Base-by-base conservation (phyloP, 805 yeast species). In the Cyberlindnera galapagoensis region DNA sequence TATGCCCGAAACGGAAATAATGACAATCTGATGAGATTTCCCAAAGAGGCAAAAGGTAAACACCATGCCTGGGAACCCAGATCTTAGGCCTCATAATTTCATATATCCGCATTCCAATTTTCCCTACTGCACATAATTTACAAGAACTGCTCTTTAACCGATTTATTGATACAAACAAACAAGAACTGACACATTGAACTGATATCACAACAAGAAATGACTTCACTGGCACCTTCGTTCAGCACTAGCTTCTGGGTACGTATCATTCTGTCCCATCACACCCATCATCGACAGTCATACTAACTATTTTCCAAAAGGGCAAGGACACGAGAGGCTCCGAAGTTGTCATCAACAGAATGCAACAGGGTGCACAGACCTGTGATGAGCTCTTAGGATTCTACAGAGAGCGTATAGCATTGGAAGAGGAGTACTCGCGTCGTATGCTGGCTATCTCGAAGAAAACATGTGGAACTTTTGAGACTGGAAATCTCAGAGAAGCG, bases 401-500 rank as follows among this genome's bases (percentile, higher is more conserved):
- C 54, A 69, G 62, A 37, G 82, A 76, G 35, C 59, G 79, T 23
- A 59, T 71, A 1, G 61, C 71, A 11, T 69, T 86, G 24, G 95
- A 85, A 47, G 80, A 76, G 39, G 95, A 86, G 17, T 83, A 82
- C 48, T 59, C 77, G 23, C 68, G 71, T 34, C 67, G 65, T 37
- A 53, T 86, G 43, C 60, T 59, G 26, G 62, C 67, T 11, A 57
- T 85, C 15, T 59, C 82, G 14, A 56, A 60, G 30, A 68, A 65
- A 43, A 46, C 60, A 1, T 54, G 75, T 4, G 88, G 87, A 1
- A 50, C 70, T 3, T 63, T 61, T 35, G 84, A 76, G 43, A 63
- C 71, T 0, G 90, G 88, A 1, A 57, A 75, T 0, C 54, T 80
- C 37, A 73, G 67, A 43, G 61, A 65, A 7, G 69, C 85, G 7